phyloP scores from a whole-genome alignment of 2,329 filamentous ascomycete genomes.

The Penicillium sp. region DNA sequence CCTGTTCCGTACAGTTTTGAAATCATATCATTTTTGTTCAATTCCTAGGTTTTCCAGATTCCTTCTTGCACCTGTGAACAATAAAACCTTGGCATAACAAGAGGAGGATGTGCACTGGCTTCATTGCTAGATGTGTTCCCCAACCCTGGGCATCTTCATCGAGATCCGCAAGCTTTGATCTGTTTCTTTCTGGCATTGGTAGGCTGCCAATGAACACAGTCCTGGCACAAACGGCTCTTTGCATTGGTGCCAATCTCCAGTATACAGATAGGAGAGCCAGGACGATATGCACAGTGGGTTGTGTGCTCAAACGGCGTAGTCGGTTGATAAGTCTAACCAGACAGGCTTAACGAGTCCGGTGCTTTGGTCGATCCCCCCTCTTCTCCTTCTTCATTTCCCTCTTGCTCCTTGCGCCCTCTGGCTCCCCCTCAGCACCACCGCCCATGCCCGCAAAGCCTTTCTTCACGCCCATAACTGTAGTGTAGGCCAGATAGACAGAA shows the following conservation, averaged over 20 bases:
- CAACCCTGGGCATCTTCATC: background rate
- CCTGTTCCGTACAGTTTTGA: background rate
- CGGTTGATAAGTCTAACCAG: background rate
- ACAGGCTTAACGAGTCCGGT: slow-evolving; percentile 2
- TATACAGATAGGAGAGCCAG: background rate
- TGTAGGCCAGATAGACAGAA: slow-evolving; percentile 47
- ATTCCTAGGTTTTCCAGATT: background rate
- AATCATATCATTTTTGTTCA: background rate
- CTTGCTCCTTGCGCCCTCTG: slow-evolving; percentile 44
- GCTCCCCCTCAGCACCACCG: slow-evolving; percentile 29
- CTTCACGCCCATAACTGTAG: slow-evolving; percentile 49
- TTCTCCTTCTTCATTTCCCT: slow-evolving; percentile 56
- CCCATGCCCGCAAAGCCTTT: slow-evolving; percentile 45
- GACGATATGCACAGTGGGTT: background rate
- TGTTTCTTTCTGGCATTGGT: background rate
- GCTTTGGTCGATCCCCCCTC: slow-evolving; percentile 38
- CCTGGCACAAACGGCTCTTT: background rate
- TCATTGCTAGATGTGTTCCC: background rate
- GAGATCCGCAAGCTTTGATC: background rate
- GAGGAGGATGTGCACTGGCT: background rate
- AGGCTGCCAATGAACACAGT: background rate
- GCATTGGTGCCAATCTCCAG: background rate
- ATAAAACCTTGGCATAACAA: background rate
- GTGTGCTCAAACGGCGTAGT: background rate
- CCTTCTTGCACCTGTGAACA: background rate